phyloP scores from a whole-genome alignment of 495 filamentous ascomycete species.

The Penicillium chermesinum region DNA sequence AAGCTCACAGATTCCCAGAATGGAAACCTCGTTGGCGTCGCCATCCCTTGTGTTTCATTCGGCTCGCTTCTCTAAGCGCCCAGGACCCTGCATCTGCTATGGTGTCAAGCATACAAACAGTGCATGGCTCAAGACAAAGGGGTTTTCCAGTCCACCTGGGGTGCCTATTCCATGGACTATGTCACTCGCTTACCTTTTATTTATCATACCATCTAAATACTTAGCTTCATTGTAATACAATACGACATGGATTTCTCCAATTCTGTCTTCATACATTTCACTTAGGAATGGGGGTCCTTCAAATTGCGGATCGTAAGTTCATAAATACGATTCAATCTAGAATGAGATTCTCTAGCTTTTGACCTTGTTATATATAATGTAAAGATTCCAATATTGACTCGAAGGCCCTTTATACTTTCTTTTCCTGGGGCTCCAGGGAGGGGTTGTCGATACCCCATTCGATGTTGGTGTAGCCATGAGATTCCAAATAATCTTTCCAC shows the following conservation, averaged over 20 bases:
- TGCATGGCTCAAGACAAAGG: constrained; percentile 5
- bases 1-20: constrained; percentile 10
- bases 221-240: too few relatives aligned
- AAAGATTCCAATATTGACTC: too few relatives aligned
- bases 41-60: constrained; percentile 40
- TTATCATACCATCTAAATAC: constrained; percentile 12
- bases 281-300: too few relatives aligned
- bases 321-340: too few relatives aligned
- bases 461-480: constrained; percentile 21
- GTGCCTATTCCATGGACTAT: not conserved
- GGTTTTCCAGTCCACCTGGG: constrained; percentile 1
- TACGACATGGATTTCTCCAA: too few relatives aligned
- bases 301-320: too few relatives aligned
- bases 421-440: not conserved
- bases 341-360: too few relatives aligned
- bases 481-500: constrained; percentile 22
- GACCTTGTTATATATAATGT: too few relatives aligned
- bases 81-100: not conserved
- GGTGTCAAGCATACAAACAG: constrained; percentile 13
- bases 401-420: too few relatives aligned
- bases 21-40: constrained; percentile 39
- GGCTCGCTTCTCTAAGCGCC: constrained; percentile 35
- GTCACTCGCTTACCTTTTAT: constrained; percentile 18
- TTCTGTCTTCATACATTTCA: too few relatives aligned
- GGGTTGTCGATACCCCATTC: constrained; percentile 17